Percentiles rank a stretch among this genome's conserved stretches.
These are phyloP conservation scores for Neurospora tetraspora DNA, from an alignment of 495 filamentous ascomycete species.

Conservation along the genomic window DNA sequence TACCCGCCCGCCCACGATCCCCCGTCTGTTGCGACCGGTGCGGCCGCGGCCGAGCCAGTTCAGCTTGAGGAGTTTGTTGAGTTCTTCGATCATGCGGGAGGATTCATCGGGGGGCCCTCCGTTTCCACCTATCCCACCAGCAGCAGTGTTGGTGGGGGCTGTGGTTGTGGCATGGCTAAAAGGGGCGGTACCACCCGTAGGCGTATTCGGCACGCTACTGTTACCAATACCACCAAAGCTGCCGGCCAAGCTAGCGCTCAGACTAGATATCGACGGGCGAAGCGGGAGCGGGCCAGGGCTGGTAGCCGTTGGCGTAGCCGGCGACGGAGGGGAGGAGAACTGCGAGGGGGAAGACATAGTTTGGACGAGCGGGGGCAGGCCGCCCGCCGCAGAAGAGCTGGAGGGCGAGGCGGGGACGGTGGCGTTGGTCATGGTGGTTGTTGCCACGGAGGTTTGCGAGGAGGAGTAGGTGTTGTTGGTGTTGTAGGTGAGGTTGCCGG, in stretches of 20 bases:
- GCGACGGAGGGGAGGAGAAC: not conserved
- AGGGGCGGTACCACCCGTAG: constrained; percentile 14
- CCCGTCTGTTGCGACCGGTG: constrained; percentile 79
- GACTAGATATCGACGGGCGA: not conserved
- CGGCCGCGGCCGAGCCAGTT: constrained; percentile 92
- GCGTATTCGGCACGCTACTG: not conserved
- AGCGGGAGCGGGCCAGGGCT: not conserved
- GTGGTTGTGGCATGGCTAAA: not conserved
- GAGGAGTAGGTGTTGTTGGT: not conserved
- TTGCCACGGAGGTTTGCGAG: not conserved
- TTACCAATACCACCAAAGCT: not conserved
- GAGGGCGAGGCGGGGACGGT: not conserved
- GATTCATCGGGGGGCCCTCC: constrained; percentile 43
- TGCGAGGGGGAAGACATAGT: not conserved
- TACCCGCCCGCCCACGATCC: constrained; percentile 57
- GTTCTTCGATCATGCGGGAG: constrained; percentile 70
- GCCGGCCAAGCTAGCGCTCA: not conserved
- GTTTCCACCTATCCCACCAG: not conserved
- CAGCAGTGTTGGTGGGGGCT: not conserved
- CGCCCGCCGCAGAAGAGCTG: not conserved
- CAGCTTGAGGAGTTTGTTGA: constrained; percentile 78
- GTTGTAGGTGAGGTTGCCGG: not conserved
- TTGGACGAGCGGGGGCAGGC: not conserved
- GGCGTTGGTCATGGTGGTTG: not conserved
- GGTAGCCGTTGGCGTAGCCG: not conserved